A percentile compares a stretch with the other conserved stretches of the same genome.
phyloP scores from a whole-genome alignment of 2,329 filamentous ascomycete genomes.

The Fusarium begoniae region DNA sequence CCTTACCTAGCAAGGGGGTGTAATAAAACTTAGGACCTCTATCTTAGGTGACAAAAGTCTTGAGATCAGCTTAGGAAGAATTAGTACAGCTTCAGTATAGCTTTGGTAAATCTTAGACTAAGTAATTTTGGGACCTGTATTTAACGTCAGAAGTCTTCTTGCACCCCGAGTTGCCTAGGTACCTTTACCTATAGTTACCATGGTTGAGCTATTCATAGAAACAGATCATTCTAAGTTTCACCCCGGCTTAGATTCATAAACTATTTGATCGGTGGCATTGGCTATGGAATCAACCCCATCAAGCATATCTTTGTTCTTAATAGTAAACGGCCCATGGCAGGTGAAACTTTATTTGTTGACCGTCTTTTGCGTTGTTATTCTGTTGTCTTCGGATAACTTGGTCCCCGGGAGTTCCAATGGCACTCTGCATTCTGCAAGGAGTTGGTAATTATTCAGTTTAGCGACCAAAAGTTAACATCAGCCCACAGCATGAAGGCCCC shows the following conservation, averaged over 20 bases:
- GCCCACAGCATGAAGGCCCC: slow-evolving; percentile 15
- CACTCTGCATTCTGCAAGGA: background rate
- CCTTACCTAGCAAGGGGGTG: too few species aligned
- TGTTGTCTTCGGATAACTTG: background rate
- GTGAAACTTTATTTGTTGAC: slow-evolving; percentile 6
- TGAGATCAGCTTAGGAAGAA: too few species aligned
- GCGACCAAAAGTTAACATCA: slow-evolving; percentile 24
- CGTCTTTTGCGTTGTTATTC: slow-evolving; percentile 24
- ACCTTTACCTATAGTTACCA: background rate
- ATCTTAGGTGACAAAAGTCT: too few species aligned
- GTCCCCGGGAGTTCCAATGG: background rate
- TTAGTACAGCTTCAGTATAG: too few species aligned
- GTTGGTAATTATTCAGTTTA: background rate
- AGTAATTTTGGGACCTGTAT: too few species aligned
- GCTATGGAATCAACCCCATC: background rate
- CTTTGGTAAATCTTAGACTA: too few species aligned
- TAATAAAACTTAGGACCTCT: too few species aligned
- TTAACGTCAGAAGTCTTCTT: too few species aligned
- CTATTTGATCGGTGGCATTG: background rate
- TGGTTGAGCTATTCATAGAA: background rate
- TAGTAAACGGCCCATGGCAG: background rate
- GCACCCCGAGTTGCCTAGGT: too few species aligned
- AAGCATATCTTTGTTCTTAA: background rate
- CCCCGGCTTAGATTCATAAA: background rate
- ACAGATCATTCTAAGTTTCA: background rate